These are phyloP conservation scores for Malania oleifera DNA, from an alignment of 164 flowering plant genomes.

Conservation along the genomic window DNA sequence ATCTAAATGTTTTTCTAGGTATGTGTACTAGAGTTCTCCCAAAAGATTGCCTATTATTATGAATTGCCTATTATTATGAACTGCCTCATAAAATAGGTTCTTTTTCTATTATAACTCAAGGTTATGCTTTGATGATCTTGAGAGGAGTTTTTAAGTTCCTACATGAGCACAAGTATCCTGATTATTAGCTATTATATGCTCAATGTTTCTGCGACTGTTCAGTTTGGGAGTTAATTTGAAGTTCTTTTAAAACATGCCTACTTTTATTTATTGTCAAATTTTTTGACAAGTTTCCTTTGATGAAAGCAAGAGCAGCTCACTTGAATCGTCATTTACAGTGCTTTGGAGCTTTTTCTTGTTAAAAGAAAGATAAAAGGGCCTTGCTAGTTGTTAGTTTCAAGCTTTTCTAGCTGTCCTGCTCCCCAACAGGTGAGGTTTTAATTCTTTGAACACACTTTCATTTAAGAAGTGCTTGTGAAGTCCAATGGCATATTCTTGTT, in stretches of 20 bases:
- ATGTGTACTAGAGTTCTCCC: too few relatives aligned
- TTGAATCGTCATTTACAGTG: constrained; percentile 44
- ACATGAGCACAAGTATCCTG: too few relatives aligned
- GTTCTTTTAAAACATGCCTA: too few relatives aligned
- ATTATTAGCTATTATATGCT: not conserved
- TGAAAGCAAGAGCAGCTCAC: constrained; percentile 12
- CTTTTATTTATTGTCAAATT: too few relatives aligned
- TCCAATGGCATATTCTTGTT: not conserved
- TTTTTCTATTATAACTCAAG: too few relatives aligned
- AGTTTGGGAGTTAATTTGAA: not conserved
- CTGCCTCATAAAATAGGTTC: too few relatives aligned
- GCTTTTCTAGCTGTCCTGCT: constrained; percentile 46
- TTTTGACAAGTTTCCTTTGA: too few relatives aligned
- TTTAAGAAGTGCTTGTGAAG: not conserved
- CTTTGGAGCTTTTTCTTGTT: constrained; percentile 83
- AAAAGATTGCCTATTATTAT: too few relatives aligned
- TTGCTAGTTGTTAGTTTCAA: constrained; percentile 83
- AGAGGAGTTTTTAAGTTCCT: too few relatives aligned
- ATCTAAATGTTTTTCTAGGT: too few relatives aligned
- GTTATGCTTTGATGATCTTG: too few relatives aligned
- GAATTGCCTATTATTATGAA: too few relatives aligned
- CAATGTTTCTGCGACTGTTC: not conserved
- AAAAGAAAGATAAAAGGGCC: constrained; percentile 94
- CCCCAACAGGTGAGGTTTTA: constrained; percentile 55
- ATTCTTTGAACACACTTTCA: constrained; percentile 2